These are phyloP conservation scores for Baorangia bicolor DNA, from an alignment of 768 basidiomycete genomes.

Conservation along the genomic window DNA sequence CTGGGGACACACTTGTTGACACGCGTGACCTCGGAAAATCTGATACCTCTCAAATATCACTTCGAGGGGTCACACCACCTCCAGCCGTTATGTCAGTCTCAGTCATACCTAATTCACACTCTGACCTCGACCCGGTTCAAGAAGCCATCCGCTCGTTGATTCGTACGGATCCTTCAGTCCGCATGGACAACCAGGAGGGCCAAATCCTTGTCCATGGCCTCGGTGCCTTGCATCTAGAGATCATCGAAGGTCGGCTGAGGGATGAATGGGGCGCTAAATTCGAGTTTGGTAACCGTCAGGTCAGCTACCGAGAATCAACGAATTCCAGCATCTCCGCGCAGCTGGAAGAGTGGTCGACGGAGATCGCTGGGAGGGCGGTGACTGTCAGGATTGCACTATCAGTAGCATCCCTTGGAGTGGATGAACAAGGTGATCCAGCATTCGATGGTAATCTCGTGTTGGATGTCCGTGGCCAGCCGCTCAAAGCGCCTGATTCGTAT, in stretches of 20 bases:
- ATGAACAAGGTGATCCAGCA: constrained; percentile 59
- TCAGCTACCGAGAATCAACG: constrained; percentile 73
- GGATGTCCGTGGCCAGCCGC: constrained; percentile 47
- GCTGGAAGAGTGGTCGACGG: constrained; percentile 57
- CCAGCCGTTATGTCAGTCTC: constrained; percentile 85
- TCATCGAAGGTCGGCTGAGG: constrained; percentile 74
- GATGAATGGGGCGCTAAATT: constrained; percentile 81
- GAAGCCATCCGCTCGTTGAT: constrained; percentile 67
- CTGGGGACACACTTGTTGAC: constrained; percentile 81
- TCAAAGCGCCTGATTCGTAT: constrained; percentile 52
- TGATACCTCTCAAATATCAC: constrained; percentile 37
- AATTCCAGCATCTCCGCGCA: constrained; percentile 25
- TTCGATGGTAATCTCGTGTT: constrained; percentile 82
- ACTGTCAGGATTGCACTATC: constrained; percentile 53
- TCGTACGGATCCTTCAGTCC: constrained; percentile 89
- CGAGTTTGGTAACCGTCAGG: constrained; percentile 73
- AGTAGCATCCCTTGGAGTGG: constrained; percentile 51
- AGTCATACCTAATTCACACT: constrained; percentile 75
- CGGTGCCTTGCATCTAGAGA: constrained; percentile 86
- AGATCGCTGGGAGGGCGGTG: constrained; percentile 56
- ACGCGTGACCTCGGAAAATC: constrained; percentile 36
- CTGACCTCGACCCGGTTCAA: constrained; percentile 76
- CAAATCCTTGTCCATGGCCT: constrained; percentile 83
- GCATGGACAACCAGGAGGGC: constrained; percentile 76
- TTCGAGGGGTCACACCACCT: constrained; percentile 70